Evolutionary conservation across 1,284 basidiomycete species (phyloP).

Genomic region (Pterulicium gracile): DNA sequence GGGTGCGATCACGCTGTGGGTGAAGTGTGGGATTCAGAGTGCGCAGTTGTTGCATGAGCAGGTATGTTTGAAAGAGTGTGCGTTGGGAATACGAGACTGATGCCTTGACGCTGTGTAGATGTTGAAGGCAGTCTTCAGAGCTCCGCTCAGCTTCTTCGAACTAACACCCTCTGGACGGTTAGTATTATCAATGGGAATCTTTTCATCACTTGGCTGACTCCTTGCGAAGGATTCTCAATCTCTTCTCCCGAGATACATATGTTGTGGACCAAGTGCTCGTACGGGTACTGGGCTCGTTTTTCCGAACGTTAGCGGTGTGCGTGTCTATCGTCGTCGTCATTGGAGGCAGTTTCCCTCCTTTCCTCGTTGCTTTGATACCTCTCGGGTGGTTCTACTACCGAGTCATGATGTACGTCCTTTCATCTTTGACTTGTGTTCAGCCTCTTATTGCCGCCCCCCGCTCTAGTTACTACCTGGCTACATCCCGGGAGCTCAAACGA

Average conservation of each 20-base stretch:
- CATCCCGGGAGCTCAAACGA: slow-evolving; percentile 86
- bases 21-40: slow-evolving; percentile 70
- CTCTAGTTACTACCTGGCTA: slow-evolving; percentile 83
- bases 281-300: slow-evolving; percentile 60
- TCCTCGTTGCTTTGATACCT: slow-evolving; percentile 69
- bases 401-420: slow-evolving; percentile 57
- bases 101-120: slow-evolving; percentile 33
- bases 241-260: slow-evolving; percentile 90
- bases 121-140: slow-evolving; percentile 67
- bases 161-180: slow-evolving; percentile 73
- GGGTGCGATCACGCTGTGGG: slow-evolving; percentile 61
- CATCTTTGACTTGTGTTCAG: slow-evolving; percentile 5
- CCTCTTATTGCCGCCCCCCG: slow-evolving; percentile 4
- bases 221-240: slow-evolving; percentile 56
- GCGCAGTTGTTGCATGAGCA: slow-evolving; percentile 69
- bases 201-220: slow-evolving; percentile 2
- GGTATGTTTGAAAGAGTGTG: no score
- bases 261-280: slow-evolving; percentile 82
- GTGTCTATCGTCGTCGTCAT: slow-evolving; percentile 76
- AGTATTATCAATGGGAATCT: slow-evolving; percentile 12
- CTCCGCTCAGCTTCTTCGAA: slow-evolving; percentile 85
- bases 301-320: slow-evolving; percentile 50
- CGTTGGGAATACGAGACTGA: no score
- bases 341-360: slow-evolving; percentile 71
- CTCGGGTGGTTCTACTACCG: slow-evolving; percentile 65